Percentiles rank a stretch among this genome's conserved stretches.
These are phyloP conservation scores for Penicillium rolfsii DNA, from an alignment of 2,329 filamentous ascomycete genomes.

Conservation along the genomic window DNA sequence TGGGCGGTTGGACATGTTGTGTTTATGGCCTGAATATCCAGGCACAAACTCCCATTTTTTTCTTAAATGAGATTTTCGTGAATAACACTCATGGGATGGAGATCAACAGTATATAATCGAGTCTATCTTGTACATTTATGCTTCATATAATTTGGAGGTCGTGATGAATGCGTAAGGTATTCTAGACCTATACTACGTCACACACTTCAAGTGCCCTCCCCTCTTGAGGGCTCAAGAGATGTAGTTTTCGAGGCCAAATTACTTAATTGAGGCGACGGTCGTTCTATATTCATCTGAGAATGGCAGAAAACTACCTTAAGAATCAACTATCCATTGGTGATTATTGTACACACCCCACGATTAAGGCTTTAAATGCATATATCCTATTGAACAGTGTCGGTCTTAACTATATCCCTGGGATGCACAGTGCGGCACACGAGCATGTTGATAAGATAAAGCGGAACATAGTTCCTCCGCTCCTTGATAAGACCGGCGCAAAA, in stretches of 20 bases:
- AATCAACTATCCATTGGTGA: neutral
- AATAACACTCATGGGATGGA: neutral
- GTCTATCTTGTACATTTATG: neutral
- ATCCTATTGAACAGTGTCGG: neutral
- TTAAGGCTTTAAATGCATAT: neutral
- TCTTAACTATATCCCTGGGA: neutral
- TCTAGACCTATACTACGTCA: neutral
- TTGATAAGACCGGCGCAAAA: conserved; percentile 31
- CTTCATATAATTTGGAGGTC: neutral
- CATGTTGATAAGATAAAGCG: conserved; percentile 37
- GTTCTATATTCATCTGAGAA: too few species aligned
- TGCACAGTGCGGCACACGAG: neutral
- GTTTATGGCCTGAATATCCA: neutral
- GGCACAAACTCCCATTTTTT: neutral
- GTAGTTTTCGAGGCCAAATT: neutral
- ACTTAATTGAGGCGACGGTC: neutral
- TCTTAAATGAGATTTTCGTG: neutral
- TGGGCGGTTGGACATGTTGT: neutral
- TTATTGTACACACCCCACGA: neutral
- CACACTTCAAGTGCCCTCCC: neutral
- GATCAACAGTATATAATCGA: neutral
- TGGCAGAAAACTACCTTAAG: too few species aligned
- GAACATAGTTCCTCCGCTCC: conserved; percentile 30
- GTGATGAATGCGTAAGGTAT: too few species aligned
- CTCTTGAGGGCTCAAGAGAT: neutral